Evolutionary conservation across 2,329 filamentous ascomycete species (phyloP).

Genomic region (Exophiala sp.): DNA sequence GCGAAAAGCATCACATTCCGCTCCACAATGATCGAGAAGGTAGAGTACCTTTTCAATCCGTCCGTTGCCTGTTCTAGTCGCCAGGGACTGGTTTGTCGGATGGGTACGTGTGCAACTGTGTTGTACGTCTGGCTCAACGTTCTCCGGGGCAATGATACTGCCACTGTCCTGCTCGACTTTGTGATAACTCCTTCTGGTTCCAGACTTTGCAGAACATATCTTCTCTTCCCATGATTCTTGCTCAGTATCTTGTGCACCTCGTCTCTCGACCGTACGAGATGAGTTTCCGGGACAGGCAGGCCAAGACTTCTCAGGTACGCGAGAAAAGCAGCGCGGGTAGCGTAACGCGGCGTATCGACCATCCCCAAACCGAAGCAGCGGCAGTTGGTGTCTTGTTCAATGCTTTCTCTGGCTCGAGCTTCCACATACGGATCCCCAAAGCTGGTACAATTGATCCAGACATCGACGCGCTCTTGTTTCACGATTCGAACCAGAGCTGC

Average conservation of each 20-base stretch:
- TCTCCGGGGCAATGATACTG: constrained; percentile 56
- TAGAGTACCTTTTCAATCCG: constrained; percentile 58
- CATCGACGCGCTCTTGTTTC: constrained; percentile 53
- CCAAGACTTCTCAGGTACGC: constrained; percentile 12
- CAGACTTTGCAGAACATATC: constrained; percentile 61
- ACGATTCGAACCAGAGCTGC: constrained; percentile 54
- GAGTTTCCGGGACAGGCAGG: constrained; percentile 46
- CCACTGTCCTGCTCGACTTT: constrained; percentile 50
- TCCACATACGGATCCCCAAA: constrained; percentile 60
- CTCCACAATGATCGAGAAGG: constrained; percentile 60
- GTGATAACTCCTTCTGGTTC: constrained; percentile 38
- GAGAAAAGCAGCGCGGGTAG: constrained; percentile 14
- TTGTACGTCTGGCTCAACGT: constrained; percentile 50
- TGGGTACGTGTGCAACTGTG: constrained; percentile 50
- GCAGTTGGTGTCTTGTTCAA: constrained; percentile 55
- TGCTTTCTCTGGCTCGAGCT: constrained; percentile 54
- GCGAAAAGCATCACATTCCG: constrained; percentile 61
- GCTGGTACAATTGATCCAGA: constrained; percentile 69
- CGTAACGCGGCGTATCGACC: constrained; percentile 7
- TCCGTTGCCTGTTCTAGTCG: constrained; percentile 64
- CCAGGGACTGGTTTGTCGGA: constrained; percentile 53
- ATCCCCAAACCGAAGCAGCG: constrained; percentile 36
- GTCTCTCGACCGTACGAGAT: constrained; percentile 49
- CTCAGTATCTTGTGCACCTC: constrained; percentile 53
- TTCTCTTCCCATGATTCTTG: constrained; percentile 35